phyloP scores from a whole-genome alignment of 495 filamentous ascomycete species.

The Penicillium cataractarum region DNA sequence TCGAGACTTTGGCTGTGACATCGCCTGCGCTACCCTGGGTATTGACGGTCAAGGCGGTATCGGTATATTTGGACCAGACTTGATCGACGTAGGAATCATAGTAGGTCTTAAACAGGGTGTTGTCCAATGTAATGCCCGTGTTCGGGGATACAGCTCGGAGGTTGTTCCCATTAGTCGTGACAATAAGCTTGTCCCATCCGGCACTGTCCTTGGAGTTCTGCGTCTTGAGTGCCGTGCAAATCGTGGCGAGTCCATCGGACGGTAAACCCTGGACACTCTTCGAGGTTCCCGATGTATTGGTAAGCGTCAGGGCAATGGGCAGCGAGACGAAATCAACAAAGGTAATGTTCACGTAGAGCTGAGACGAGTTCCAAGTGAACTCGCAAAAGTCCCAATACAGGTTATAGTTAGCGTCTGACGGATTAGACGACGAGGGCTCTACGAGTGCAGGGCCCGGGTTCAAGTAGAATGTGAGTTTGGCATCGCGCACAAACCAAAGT shows the following conservation, averaged over 20 bases:
- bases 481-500: conserved; percentile 68
- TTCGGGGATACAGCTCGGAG: conserved; percentile 71
- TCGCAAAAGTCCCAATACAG: conserved; percentile 71
- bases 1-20: conserved; percentile 55
- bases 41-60: conserved; percentile 57
- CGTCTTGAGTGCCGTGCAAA: conserved; percentile 54
- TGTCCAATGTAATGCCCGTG: conserved; percentile 58
- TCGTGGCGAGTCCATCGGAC: conserved; percentile 55
- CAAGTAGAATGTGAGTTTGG: conserved; percentile 66
- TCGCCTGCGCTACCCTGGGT: conserved; percentile 61
- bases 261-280: conserved; percentile 64
- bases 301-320: conserved; percentile 65
- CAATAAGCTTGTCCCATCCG: conserved; percentile 67
- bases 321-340: conserved; percentile 75
- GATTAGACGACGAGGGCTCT: conserved; percentile 70
- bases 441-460: conserved; percentile 72
- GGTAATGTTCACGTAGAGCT: conserved; percentile 75
- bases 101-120: conserved; percentile 62
- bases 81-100: conserved; percentile 64
- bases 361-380: conserved; percentile 68
- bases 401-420: conserved; percentile 66
- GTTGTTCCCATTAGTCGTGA: conserved; percentile 51
- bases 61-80: conserved; percentile 65
- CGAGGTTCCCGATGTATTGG: conserved; percentile 50
- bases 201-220: conserved; percentile 58